Evolutionary conservation across 2,329 filamentous ascomycete genomes (phyloP).

Genomic region (Boeremia lycopersici): DNA sequence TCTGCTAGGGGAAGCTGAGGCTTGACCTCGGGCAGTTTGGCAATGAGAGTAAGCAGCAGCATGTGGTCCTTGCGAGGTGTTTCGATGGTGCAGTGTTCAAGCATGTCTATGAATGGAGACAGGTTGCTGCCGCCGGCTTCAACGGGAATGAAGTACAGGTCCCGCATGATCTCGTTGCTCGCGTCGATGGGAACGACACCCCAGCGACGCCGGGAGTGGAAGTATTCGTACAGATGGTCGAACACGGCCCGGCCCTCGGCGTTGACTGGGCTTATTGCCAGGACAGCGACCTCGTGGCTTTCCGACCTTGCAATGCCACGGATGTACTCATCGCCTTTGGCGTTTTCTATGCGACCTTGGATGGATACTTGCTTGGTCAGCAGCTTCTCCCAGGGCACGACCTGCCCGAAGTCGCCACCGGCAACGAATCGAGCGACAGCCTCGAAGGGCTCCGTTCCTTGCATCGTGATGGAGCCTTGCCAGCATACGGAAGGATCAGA

Average conservation of each 20-base stretch:
- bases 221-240: conserved; percentile 83
- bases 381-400: conserved; percentile 74
- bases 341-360: conserved; percentile 79
- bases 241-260: conserved; percentile 66
- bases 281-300: conserved; percentile 82
- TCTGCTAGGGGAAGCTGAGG: conserved; percentile 36
- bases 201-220: conserved; percentile 79
- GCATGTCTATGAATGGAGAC: conserved; percentile 85
- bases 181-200: conserved; percentile 68
- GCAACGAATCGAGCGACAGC: conserved; percentile 83
- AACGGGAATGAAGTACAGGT: conserved; percentile 90
- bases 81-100: conserved; percentile 84
- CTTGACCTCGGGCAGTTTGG: conserved; percentile 52
- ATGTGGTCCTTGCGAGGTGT: conserved; percentile 73
- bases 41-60: conserved; percentile 83
- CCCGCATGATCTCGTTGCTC: conserved; percentile 79
- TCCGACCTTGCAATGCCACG: conserved; percentile 83
- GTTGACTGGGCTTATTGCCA: conserved; percentile 70
- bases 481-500: conserved; percentile 70
- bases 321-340: conserved; percentile 87
- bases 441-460: conserved; percentile 73
- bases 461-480: conserved; percentile 64
- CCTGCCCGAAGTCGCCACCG: conserved; percentile 75
- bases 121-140: conserved; percentile 70
- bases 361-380: conserved; percentile 74